A percentile compares a stretch with the other conserved stretches of the same genome.
Evolutionary conservation across 2,329 filamentous ascomycete species (phyloP).

Genomic region (Zelopaecilomyces penicillatus): DNA sequence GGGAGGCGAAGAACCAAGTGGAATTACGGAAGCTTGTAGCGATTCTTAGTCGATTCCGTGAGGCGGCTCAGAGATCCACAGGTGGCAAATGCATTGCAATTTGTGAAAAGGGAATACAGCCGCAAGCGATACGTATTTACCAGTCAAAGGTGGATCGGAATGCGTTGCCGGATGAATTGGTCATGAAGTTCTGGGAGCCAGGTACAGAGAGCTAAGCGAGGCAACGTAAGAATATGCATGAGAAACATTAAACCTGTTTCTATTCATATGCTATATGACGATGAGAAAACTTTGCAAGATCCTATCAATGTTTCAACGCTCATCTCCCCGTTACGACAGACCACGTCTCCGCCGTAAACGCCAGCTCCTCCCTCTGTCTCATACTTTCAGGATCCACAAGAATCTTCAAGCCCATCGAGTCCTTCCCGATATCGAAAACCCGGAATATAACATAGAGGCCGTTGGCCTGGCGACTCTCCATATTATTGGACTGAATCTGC

Average conservation of each 20-base stretch:
- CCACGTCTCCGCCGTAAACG: background rate
- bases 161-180: background rate
- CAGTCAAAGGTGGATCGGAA: background rate
- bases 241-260: too few relatives aligned
- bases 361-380: background rate
- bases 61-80: background rate
- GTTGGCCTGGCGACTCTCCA: background rate
- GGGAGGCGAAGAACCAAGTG: constrained; percentile 8
- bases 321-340: background rate
- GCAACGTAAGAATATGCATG: too few relatives aligned
- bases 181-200: background rate
- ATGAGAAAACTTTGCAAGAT: too few relatives aligned
- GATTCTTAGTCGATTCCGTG: constrained; percentile 3
- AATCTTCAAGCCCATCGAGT: background rate
- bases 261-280: too few relatives aligned
- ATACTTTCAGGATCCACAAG: background rate
- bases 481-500: background rate
- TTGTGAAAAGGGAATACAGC: background rate
- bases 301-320: too few relatives aligned
- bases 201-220: too few relatives aligned
- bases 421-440: background rate
- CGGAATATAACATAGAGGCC: background rate
- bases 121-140: background rate
- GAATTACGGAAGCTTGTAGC: constrained; percentile 4
- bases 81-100: constrained; percentile 5